Evolutionary conservation across 495 filamentous ascomycete genomes (phyloP), one percentile per base, ranked within the genome.

Genomic region (Penicillium ochrochloron): DNA sequence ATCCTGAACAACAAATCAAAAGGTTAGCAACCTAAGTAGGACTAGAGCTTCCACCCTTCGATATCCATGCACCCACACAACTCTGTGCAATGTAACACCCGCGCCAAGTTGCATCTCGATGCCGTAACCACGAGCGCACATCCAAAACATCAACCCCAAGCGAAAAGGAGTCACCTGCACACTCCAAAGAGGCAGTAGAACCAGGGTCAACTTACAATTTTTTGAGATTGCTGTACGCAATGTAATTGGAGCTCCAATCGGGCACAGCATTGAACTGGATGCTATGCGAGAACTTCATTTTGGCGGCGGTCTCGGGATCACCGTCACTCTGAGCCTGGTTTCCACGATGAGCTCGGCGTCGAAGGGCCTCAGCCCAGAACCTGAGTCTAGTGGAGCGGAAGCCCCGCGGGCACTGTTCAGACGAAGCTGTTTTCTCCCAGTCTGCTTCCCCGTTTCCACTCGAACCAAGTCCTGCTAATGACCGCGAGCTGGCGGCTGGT

Each of bases 271-370:
- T 99, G 80, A 99, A 99, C 81, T 99, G 95, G 67, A 99, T 88
- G 78, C 96, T 98, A 74, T 98, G 95, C 55, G 95, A 97, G 84
- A 99, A 99, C 86, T 97, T 98, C 95, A 99, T 99, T 66, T 93
- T 92, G 89, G 88, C 86, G 17, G 56, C 60, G 29, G 60, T 51
- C 31, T 73, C 86, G 75, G 63, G 35, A 50, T 75, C 58, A 31
- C 54, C 29, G 23, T 59, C 62, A 46, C 64, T 56, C 52, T 70
- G 70, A 48, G 65, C 66, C 5, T 59, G 65, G 34, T 50, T 70
- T 59, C 69, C 62, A 63, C 63, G 61, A 27, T 61, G 60, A 64
- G 72, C 63, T 57, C 68, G 70, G 27, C 61, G 67, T 60, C 63
- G 72, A 67, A 82, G 78, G 57, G 78, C 78, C 65, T 80, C 72